Conservation (phyloP, 371 early-diverging fungal species). For the Entomophthora muscae region DNA sequence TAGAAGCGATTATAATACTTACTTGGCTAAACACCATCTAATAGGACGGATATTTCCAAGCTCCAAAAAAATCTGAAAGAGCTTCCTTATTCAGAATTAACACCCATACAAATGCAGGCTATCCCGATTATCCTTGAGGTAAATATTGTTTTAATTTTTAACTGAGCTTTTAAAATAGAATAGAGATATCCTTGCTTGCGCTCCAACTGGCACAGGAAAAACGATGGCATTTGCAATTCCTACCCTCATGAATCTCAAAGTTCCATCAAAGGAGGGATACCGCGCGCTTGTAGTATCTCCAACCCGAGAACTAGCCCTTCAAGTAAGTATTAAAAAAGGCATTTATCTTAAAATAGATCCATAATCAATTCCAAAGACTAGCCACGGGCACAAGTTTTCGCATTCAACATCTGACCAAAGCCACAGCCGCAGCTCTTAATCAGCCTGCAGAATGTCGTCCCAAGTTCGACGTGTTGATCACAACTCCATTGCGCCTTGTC, state of each 20-base stretch:
- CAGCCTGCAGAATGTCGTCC: slow-evolving; percentile 44
- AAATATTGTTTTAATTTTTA: slow-evolving; percentile 8
- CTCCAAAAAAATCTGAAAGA: slow-evolving; percentile 42
- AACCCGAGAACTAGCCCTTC: slow-evolving; percentile 92
- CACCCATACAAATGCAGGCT: slow-evolving; percentile 92
- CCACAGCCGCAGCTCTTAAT: slow-evolving; percentile 37
- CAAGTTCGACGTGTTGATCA: slow-evolving; percentile 74
- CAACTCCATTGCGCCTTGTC: slow-evolving; percentile 80
- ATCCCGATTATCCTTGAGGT: slow-evolving; percentile 65
- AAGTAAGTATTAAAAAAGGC: slow-evolving; percentile 26
- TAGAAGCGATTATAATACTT: background rate
- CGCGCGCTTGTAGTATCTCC: slow-evolving; percentile 89
- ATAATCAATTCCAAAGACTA: slow-evolving; percentile 51
- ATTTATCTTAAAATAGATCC: slow-evolving; percentile 27
- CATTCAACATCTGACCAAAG: slow-evolving; percentile 59
- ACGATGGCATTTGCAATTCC: slow-evolving; percentile 92
- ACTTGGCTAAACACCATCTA: background rate
- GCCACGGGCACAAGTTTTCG: slow-evolving; percentile 51
- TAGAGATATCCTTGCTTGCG: slow-evolving; percentile 83
- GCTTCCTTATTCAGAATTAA: slow-evolving; percentile 62
- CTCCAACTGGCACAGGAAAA: slow-evolving; percentile 98
- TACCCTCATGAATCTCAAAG: slow-evolving; percentile 62
- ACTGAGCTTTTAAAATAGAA: slow-evolving; percentile 17
- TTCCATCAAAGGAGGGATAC: slow-evolving; percentile 53
- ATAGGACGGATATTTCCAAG: background rate